phyloP scores from a whole-genome alignment of 306 rosid genomes.

The Nissolia schottii region DNA sequence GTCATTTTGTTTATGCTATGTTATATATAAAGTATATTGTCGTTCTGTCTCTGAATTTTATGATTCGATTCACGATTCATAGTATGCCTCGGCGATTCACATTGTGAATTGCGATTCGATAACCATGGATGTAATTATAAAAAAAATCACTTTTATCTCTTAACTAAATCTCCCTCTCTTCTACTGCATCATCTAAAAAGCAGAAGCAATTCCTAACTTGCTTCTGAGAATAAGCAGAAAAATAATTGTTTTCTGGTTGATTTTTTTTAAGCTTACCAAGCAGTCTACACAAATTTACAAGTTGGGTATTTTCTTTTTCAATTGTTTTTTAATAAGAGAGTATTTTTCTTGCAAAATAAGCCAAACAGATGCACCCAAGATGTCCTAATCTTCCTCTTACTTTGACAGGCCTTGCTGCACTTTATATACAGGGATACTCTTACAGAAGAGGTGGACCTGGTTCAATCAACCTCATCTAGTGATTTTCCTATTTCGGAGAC shows the following conservation, averaged over 20 bases:
- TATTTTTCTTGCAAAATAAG: neutral
- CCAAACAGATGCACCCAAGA: neutral
- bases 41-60: no score
- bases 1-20: no score
- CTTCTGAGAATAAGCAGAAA: neutral
- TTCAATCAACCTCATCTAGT: constrained; percentile 44
- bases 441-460: constrained; percentile 54
- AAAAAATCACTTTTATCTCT: neutral
- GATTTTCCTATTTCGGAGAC: constrained; percentile 46
- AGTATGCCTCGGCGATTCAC: no score
- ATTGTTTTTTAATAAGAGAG: neutral
- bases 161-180: neutral
- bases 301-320: no score
- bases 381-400: constrained; percentile 29
- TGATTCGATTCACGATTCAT: no score
- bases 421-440: constrained; percentile 76
- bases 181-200: neutral
- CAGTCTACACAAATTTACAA: neutral
- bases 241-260: neutral
- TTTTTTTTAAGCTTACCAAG: neutral
- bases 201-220: neutral
- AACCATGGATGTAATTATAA: no score
- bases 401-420: constrained; percentile 70
- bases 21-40: no score
- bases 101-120: no score